Percentiles rank a stretch among this genome's conserved stretches.
phyloP scores from a whole-genome alignment of 2,329 filamentous ascomycete species.

The Aspergillus tubingensis region DNA sequence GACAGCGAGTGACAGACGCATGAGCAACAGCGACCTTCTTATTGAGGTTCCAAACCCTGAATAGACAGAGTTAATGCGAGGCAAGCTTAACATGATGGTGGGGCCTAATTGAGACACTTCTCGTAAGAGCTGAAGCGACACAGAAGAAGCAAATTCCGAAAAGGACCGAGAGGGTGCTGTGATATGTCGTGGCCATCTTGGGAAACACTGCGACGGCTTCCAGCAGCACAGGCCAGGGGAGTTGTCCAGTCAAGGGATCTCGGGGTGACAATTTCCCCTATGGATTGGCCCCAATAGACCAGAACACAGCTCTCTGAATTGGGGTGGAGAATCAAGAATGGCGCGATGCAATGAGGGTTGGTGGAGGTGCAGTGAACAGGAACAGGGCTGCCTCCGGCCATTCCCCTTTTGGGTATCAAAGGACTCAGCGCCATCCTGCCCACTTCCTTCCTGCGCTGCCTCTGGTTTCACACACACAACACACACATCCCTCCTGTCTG shows the following conservation, averaged over 20 bases:
- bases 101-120: constrained; percentile 1
- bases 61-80: neutral
- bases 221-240: neutral
- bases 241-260: neutral
- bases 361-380: neutral
- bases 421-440: constrained; percentile 15
- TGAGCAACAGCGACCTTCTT: constrained; percentile 11
- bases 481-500: neutral
- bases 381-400: neutral
- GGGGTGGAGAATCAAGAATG: neutral
- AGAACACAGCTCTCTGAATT: neutral
- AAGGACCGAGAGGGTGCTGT: constrained; percentile 5
- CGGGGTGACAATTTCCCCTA: neutral
- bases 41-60: neutral
- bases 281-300: neutral
- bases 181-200: neutral
- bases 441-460: neutral
- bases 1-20: constrained; percentile 14
- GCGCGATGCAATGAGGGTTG: neutral
- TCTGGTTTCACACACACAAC: neutral
- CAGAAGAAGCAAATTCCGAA: neutral
- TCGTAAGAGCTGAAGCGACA: neutral
- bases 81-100: neutral
- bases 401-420: constrained; percentile 29
- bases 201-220: neutral